Conservation (phyloP, 805 yeast genomes). For the Lipomyces sp. region DNA sequence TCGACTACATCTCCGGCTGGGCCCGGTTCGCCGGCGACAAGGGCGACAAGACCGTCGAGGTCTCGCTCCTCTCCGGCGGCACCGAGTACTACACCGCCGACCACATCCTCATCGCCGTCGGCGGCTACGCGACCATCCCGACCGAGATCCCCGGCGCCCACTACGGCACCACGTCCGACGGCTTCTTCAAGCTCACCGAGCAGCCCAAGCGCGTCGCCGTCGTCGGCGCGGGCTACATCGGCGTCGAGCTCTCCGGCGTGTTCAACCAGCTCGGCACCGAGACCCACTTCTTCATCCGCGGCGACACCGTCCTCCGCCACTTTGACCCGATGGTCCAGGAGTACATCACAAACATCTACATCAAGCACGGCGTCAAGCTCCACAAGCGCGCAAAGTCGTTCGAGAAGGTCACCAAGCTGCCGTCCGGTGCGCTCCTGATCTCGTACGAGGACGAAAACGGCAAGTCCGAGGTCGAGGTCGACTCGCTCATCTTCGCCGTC, state of each 20-base stretch:
- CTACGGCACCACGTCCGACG: slow-evolving; percentile 82
- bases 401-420: slow-evolving; percentile 44
- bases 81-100: slow-evolving; percentile 69
- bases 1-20: slow-evolving; percentile 80
- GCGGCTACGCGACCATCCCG: slow-evolving; percentile 80
- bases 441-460: slow-evolving; percentile 44
- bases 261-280: slow-evolving; percentile 85
- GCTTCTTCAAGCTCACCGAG: slow-evolving; percentile 72
- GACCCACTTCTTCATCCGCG: slow-evolving; percentile 84
- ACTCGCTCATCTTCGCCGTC: slow-evolving; percentile 85
- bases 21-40: slow-evolving; percentile 72
- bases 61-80: slow-evolving; percentile 59
- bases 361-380: slow-evolving; percentile 73
- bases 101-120: slow-evolving; percentile 84
- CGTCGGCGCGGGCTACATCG: slow-evolving; percentile 98
- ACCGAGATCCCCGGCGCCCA: slow-evolving; percentile 72
- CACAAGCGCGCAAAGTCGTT: slow-evolving; percentile 59
- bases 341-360: slow-evolving; percentile 76
- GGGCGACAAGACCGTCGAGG: slow-evolving; percentile 56
- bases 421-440: slow-evolving; percentile 50
- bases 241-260: slow-evolving; percentile 92
- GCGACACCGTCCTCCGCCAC: slow-evolving; percentile 82
- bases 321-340: slow-evolving; percentile 80
- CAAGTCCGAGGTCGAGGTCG: slow-evolving; percentile 56
- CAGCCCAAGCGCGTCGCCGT: slow-evolving; percentile 93